Evolutionary conservation across 495 filamentous ascomycete genomes (phyloP).

Genomic region (Penicillium samsonianum): DNA sequence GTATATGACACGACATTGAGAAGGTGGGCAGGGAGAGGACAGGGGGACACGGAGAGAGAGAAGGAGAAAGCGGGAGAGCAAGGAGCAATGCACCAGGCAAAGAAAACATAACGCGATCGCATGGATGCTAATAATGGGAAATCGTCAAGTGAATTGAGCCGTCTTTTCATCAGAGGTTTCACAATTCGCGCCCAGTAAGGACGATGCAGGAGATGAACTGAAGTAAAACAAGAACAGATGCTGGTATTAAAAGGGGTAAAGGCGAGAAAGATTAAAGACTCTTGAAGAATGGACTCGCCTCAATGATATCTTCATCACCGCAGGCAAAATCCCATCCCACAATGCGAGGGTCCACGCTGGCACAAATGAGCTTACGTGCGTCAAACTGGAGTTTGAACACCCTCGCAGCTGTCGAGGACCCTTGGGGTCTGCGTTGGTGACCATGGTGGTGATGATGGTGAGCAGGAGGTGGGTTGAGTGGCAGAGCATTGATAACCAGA

Average conservation of each 20-base stretch:
- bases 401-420: conserved; percentile 34
- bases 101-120: conserved; percentile 2
- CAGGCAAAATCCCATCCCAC: conserved; percentile 98
- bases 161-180: not conserved
- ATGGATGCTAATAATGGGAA: conserved; percentile 5
- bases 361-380: conserved; percentile 89
- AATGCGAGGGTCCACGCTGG: conserved; percentile 84
- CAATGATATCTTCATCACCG: conserved; percentile 79
- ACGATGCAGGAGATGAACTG: not conserved
- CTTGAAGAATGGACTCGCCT: conserved; percentile 75
- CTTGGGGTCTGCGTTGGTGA: conserved; percentile 17
- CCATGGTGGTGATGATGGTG: conserved; percentile 26
- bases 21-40: not conserved
- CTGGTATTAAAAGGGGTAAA: not conserved
- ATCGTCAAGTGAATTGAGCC: not conserved
- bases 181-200: conserved; percentile 6
- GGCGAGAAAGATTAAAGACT: conserved; percentile 29
- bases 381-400: conserved; percentile 99
- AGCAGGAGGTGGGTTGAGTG: conserved; percentile 9
- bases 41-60: not conserved
- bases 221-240: not conserved
- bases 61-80: not conserved
- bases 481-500: not conserved
- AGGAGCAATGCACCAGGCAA: not conserved
- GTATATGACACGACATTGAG: not conserved